Evolutionary conservation across 179 eudicot species (phyloP), one percentile per base, ranked within the genome.

Genomic region (Silene noctiflora): DNA sequence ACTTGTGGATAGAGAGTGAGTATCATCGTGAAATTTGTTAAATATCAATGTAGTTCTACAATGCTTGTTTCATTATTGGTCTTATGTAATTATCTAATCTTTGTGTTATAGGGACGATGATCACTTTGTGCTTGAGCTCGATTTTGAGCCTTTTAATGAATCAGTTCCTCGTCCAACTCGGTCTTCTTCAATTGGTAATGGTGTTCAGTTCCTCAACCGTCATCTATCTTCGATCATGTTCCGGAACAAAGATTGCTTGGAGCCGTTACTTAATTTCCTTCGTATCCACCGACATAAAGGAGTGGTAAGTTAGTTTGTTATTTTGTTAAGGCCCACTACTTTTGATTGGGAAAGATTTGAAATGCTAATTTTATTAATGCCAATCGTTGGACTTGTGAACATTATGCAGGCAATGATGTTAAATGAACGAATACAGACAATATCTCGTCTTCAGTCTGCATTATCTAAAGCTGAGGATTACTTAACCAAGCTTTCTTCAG

Each of bases 161-260:
- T 85, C 90, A 33, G 80, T 84, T 60, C 91, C 90, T 9, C 85
- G 82, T 73, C 97, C 97, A 9, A 85, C 88, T 20, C 96, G 88
- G 62, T 87, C 96, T 46, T 86, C 89, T 72, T 89, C 91, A n/a
- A 93, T 91, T 35, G 97, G 94, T 3, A 88, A 93, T 81, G 98
- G 98, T 9, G 93, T 87, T 51, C 90, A 89, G 86, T 91, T 91
- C 76, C 92, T 91, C 61, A 93, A 88, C 81, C 79, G 98, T 33
- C 88, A 86, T 74, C 90, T 91, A 67, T 89, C 98, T 53, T 86
- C 98, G 7, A 93, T 84, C 80, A 88, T 93, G 96, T 91, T 91
- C 79, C 92, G 88, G 76, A 90, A 88, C 84, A 86, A 80, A 75
- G 92, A 88, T 51, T 86, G 84, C 85, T 74, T 91, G 89, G 79